Evolutionary conservation across 208 protist species (phyloP).

Genomic region (Endotrypanum monterogeii): DNA sequence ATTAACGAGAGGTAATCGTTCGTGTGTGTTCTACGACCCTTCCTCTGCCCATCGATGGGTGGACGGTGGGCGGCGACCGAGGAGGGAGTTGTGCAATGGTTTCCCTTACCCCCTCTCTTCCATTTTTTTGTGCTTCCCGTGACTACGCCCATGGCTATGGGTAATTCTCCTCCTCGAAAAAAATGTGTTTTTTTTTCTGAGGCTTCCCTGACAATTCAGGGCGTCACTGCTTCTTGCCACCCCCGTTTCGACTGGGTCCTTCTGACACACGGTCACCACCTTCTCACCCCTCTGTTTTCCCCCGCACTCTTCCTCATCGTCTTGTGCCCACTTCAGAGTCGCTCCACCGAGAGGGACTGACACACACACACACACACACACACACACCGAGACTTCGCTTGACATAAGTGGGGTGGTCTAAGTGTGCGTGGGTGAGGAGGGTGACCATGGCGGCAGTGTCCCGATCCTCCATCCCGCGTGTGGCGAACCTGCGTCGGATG

Average conservation of each 20-base stretch:
- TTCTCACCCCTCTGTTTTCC: not conserved
- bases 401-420: not conserved
- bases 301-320: not conserved
- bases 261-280: not conserved
- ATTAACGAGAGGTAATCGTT: not conserved
- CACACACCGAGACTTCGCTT: not conserved
- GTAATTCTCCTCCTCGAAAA: not conserved
- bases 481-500: not conserved
- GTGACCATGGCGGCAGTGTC: not conserved
- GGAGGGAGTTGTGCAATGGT: not conserved
- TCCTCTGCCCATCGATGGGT: not conserved
- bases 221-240: not conserved
- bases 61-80: too few species aligned
- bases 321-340: not conserved
- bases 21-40: not conserved
- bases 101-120: not conserved
- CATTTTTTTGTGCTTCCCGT: not conserved
- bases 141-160: not conserved
- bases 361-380: not conserved
- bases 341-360: not conserved
- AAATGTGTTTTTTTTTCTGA: not conserved
- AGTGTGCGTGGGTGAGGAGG: slow-evolving; percentile 1
- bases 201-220: not conserved
- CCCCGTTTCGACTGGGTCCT: not conserved
- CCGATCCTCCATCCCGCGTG: not conserved